Percentiles rank a stretch among this genome's conserved stretches.
phyloP scores from a whole-genome alignment of 768 basidiomycete genomes.

The Boletus reticuloceps region DNA sequence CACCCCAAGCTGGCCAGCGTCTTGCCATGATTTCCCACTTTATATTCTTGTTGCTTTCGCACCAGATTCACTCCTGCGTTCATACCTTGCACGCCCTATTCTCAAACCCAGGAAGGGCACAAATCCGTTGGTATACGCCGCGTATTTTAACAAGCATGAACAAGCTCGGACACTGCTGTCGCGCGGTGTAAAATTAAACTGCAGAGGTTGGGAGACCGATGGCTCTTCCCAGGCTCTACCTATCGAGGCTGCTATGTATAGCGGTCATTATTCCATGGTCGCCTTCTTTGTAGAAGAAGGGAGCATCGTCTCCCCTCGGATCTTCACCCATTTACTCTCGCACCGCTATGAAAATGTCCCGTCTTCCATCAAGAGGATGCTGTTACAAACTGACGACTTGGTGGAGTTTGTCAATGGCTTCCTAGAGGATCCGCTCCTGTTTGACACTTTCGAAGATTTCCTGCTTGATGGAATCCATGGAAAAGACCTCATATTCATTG shows the following conservation, averaged over 20 bases:
- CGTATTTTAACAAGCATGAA: neutral
- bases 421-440: neutral
- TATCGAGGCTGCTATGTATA: neutral
- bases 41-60: slow-evolving; percentile 2
- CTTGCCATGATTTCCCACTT: neutral
- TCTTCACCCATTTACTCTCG: neutral
- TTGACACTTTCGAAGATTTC: neutral
- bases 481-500: neutral
- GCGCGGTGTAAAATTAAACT: neutral
- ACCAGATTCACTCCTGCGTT: neutral
- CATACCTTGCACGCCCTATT: neutral
- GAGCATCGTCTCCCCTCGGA: neutral
- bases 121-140: slow-evolving; percentile 4
- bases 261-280: neutral
- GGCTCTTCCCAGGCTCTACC: neutral
- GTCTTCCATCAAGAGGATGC: neutral
- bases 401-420: neutral
- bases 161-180: neutral
- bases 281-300: neutral
- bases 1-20: neutral
- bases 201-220: neutral
- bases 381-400: neutral
- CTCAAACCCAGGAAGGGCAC: neutral
- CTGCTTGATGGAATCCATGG: neutral
- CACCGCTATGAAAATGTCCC: neutral